Conservation (phyloP, 208 protist genomes). For the Vickermania ingenoplastis region DNA sequence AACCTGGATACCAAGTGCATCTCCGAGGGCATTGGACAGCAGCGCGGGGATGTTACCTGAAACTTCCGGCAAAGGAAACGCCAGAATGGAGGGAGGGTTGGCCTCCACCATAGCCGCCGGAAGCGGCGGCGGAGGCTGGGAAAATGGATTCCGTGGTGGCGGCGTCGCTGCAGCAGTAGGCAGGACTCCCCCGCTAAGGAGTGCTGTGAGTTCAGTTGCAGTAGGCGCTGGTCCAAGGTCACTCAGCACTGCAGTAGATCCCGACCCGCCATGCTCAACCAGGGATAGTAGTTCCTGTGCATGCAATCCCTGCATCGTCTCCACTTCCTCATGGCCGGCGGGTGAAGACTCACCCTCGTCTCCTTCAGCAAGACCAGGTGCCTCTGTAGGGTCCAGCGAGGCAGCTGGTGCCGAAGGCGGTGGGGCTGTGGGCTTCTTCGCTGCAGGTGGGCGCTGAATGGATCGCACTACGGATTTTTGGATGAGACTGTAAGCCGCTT, state of each 20-base stretch:
- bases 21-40: constrained; percentile 70
- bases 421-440: neutral
- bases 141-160: constrained; percentile 31
- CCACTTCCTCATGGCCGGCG: constrained; percentile 4
- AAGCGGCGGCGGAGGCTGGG: constrained; percentile 58
- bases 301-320: constrained; percentile 7
- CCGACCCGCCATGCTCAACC: neutral
- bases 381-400: neutral
- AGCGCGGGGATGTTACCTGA: constrained; percentile 56
- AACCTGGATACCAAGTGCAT: constrained; percentile 70
- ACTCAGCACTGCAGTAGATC: too few species aligned
- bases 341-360: neutral
- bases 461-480: constrained; percentile 8
- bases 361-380: neutral
- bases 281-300: neutral
- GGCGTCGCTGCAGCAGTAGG: neutral
- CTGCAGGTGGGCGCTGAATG: neutral
- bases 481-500: constrained; percentile 44
- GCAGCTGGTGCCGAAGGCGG: neutral
- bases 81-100: constrained; percentile 59
- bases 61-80: constrained; percentile 70
- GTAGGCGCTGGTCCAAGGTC: too few species aligned
- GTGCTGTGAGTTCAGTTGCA: constrained; percentile 46
- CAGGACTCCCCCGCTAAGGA: constrained; percentile 23
- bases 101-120: constrained; percentile 61